phyloP scores from a whole-genome alignment of 768 basidiomycete species.

The Cyathus striatus region DNA sequence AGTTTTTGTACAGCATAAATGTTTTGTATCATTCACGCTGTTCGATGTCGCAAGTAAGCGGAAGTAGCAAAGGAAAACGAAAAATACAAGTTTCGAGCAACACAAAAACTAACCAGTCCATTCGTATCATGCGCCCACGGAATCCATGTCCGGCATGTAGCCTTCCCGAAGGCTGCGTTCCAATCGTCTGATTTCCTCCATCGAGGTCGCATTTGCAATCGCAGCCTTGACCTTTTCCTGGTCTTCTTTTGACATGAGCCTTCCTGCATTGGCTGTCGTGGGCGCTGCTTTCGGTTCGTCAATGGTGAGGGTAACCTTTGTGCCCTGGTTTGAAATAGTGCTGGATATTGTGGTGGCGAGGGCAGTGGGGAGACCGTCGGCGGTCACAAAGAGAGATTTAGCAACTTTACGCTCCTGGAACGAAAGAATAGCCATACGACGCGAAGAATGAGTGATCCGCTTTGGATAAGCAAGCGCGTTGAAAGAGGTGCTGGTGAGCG shows the following conservation, averaged over 20 bases:
- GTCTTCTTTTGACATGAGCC: slow-evolving; percentile 89
- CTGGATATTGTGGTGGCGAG: slow-evolving; percentile 76
- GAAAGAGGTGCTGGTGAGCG: slow-evolving; percentile 38
- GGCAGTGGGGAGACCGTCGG: slow-evolving; percentile 70
- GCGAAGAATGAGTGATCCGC: no score
- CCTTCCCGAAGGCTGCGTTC: slow-evolving; percentile 83
- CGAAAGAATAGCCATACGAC: slow-evolving; percentile 4
- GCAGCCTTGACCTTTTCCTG: slow-evolving; percentile 83
- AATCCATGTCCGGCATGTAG: slow-evolving; percentile 73
- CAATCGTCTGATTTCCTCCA: slow-evolving; percentile 82
- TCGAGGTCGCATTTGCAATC: slow-evolving; percentile 85
- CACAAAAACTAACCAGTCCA: neutral
- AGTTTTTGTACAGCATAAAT: neutral
- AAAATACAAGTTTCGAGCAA: slow-evolving; percentile 1
- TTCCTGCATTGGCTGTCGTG: slow-evolving; percentile 64
- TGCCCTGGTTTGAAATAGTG: slow-evolving; percentile 60
- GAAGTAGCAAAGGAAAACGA: no score
- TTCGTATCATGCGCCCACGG: slow-evolving; percentile 62
- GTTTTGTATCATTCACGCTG: neutral
- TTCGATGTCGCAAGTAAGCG: neutral
- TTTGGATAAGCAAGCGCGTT: no score
- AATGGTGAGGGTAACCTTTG: slow-evolving; percentile 59
- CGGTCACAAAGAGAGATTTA: slow-evolving; percentile 73
- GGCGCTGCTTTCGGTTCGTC: slow-evolving; percentile 73
- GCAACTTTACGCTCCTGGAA: slow-evolving; percentile 78